Base-by-base conservation (phyloP, 345 rosid genomes). In the Gossypium anomalum region DNA sequence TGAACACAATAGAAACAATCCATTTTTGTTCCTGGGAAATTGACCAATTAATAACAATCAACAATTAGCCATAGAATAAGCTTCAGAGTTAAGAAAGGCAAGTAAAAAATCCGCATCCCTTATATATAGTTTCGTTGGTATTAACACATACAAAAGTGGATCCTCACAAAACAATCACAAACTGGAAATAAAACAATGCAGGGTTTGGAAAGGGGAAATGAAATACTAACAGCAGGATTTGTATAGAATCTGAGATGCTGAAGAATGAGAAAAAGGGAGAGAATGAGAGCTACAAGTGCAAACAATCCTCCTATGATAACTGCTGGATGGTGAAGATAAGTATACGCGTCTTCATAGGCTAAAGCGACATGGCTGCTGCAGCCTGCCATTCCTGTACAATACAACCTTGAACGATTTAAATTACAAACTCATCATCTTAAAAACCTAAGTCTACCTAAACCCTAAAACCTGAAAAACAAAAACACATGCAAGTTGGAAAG, bases 161-260 rank as follows among this genome's bases (percentile, higher is more conserved):
- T 3, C 3, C 7, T 62, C 34, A 12, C 10, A 41, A 44, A 56
- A 56, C 38, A 34, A 34, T 34, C 66, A 29, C 45, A 29, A 61
- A 29, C 15, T 15, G 19, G n/a, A 15, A 29, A n/a, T 10, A 53
- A 71, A 13, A 17, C 11, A 71, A 16, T 52, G 14, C 0, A 71
- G 13, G 10, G 20, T 27, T 16, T 49, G 0, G 19, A 59, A 34
- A n/a, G 27, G 43, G 60, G 48, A 20, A 11, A 41, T 19, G 58
- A n/a, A n/a, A 17, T 53, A 79, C 87, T 76, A 25, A 90, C 95
- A 58, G 83, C 78, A 4, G 94, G 97, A 69, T 89, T 92, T 67
- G 92, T 88, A 82, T 94, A 92, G 63, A 86, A 83, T 83, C 92
- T 85, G 80, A 92, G 97, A 86, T 92, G 97, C 27, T 84, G 90